Percentiles rank a stretch among this genome's conserved stretches.
Evolutionary conservation across 768 basidiomycete species (phyloP).

Genomic region (Myochromella boudieri): DNA sequence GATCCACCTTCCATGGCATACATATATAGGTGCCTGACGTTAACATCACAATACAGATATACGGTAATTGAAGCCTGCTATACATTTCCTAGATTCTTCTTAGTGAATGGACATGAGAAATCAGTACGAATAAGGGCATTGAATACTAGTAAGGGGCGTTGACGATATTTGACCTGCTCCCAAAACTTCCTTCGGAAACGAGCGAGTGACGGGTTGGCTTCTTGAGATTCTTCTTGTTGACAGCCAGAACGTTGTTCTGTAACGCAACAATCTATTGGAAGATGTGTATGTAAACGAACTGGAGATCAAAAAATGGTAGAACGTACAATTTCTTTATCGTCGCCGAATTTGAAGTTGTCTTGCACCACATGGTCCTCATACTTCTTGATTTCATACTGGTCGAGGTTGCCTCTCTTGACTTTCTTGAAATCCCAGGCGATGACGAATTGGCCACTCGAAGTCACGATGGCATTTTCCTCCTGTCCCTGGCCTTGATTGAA

Average conservation of each 20-base stretch:
- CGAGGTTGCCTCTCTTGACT: slow-evolving; percentile 88
- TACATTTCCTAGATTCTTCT: slow-evolving; percentile 15
- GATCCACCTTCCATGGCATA: neutral
- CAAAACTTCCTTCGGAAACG: slow-evolving; percentile 38
- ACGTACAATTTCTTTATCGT: slow-evolving; percentile 86
- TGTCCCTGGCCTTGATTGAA: slow-evolving; percentile 91
- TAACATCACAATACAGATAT: slow-evolving; percentile 12
- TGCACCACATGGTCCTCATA: slow-evolving; percentile 95
- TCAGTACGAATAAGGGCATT: slow-evolving; percentile 2
- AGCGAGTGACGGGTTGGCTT: slow-evolving; percentile 79
- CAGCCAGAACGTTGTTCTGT: slow-evolving; percentile 88
- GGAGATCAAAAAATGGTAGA: slow-evolving; percentile 5
- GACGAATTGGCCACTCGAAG: slow-evolving; percentile 88
- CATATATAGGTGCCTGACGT: slow-evolving; percentile 4
- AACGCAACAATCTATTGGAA: slow-evolving; percentile 84
- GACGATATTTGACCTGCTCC: slow-evolving; percentile 64
- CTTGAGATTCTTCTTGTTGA: slow-evolving; percentile 92
- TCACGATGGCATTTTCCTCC: slow-evolving; percentile 93
- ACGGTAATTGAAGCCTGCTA: slow-evolving; percentile 11
- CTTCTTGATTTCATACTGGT: slow-evolving; percentile 95
- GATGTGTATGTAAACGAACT: slow-evolving; percentile 7
- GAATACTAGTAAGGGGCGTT: slow-evolving; percentile 56
- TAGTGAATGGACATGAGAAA: slow-evolving; percentile 2
- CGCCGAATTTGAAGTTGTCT: slow-evolving; percentile 97
- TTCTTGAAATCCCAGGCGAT: slow-evolving; percentile 97